phyloP scores from a whole-genome alignment of 495 filamentous ascomycete genomes.

The Hypoxylon trugodes region DNA sequence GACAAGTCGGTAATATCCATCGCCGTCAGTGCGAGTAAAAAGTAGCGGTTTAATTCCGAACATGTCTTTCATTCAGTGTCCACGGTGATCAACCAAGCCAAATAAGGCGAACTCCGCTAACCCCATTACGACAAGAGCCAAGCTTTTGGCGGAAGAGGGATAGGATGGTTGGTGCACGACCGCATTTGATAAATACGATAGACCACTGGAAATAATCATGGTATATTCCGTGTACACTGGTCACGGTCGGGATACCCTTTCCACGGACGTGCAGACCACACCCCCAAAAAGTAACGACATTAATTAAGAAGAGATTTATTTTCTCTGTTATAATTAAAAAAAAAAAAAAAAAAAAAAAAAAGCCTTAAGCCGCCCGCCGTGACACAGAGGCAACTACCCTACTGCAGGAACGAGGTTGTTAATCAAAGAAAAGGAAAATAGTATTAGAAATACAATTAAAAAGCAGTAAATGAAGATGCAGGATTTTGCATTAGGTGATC shows the following conservation, averaged over 20 bases:
- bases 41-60: slow-evolving; percentile 29
- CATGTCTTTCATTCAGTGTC: slow-evolving; percentile 10
- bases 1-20: slow-evolving; percentile 31
- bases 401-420: slow-evolving; percentile 41
- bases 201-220: slow-evolving; percentile 20
- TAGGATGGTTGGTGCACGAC: slow-evolving; percentile 23
- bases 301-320: slow-evolving; percentile 12
- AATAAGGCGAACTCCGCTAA: slow-evolving; percentile 30
- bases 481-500: slow-evolving; percentile 20
- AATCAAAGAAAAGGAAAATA: slow-evolving; percentile 37
- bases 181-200: background rate
- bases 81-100: slow-evolving; percentile 10
- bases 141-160: slow-evolving; percentile 30
- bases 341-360: background rate
- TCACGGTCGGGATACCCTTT: slow-evolving; percentile 18
- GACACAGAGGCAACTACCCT: slow-evolving; percentile 34
- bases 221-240: too few species aligned
- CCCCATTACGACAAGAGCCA: slow-evolving; percentile 23
- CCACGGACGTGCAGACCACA: slow-evolving; percentile 6
- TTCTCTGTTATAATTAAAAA: background rate
- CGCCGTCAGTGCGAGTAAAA: slow-evolving; percentile 7
- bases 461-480: slow-evolving; percentile 24
- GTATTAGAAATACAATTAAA: slow-evolving; percentile 18
- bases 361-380: slow-evolving; percentile 11
- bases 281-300: slow-evolving; percentile 22